phyloP scores from a whole-genome alignment of 169 alveolate genomes.

The Perkinsus olseni region DNA sequence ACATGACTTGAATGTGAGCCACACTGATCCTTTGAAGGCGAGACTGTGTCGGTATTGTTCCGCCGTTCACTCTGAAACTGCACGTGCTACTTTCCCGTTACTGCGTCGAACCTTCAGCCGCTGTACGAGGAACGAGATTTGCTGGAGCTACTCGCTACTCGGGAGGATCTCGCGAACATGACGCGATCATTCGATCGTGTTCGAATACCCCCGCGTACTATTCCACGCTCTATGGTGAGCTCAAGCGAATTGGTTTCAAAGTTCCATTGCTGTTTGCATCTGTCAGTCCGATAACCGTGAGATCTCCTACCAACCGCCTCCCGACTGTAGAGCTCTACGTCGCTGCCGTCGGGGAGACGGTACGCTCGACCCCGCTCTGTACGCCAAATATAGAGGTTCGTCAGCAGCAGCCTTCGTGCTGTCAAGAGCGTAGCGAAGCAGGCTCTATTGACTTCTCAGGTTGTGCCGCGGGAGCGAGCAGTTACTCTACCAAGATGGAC shows the following conservation, averaged over 20 bases:
- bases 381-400: background rate
- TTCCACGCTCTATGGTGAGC: background rate
- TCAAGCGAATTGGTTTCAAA: background rate
- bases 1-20: background rate
- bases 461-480: background rate
- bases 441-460: background rate
- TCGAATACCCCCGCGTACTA: background rate
- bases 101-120: background rate
- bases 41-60: no score
- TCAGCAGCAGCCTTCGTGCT: no score
- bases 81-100: background rate
- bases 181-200: background rate
- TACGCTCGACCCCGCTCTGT: background rate
- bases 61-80: no score
- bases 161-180: background rate
- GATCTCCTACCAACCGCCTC: background rate
- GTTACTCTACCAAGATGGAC: background rate
- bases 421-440: no score
- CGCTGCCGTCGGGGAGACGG: background rate
- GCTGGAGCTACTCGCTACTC: background rate
- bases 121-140: background rate
- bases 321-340: background rate
- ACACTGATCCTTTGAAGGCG: no score
- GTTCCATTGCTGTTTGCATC: background rate
- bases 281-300: background rate